These are phyloP conservation scores for Poteriospumella lacustris DNA, from an alignment of 108 stramenopile genomes.

Conservation along the genomic window DNA sequence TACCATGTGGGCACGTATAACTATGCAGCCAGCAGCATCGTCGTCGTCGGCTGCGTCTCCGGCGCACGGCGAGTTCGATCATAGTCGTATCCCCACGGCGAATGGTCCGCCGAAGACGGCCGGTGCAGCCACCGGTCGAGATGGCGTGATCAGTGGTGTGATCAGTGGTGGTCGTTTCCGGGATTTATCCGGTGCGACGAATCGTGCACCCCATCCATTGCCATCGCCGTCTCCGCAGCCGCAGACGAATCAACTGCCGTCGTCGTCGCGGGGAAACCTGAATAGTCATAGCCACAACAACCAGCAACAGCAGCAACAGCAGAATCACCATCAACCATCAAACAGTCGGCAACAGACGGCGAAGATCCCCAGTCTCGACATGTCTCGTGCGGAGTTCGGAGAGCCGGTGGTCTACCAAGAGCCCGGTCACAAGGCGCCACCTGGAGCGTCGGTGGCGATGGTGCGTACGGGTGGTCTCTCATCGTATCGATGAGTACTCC, in stretches of 20 bases:
- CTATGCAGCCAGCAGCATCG: background rate
- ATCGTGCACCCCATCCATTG: too few species aligned
- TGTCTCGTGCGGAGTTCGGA: background rate
- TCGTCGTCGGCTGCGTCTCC: background rate
- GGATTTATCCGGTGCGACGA: background rate
- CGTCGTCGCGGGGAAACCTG: background rate
- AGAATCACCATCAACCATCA: background rate
- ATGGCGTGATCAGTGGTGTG: background rate
- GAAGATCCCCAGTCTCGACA: background rate
- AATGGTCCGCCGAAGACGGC: background rate
- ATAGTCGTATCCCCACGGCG: background rate
- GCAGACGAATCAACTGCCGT: too few species aligned
- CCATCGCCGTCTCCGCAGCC: too few species aligned
- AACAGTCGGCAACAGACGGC: background rate
- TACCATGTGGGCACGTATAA: constrained; percentile 6
- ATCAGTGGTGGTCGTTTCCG: background rate
- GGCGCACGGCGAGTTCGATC: background rate
- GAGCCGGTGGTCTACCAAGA: background rate
- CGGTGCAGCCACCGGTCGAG: background rate
- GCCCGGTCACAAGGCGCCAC: background rate
- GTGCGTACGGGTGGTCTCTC: constrained; percentile 5
- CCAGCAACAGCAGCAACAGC: background rate
- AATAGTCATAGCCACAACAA: background rate
- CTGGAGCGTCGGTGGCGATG: background rate
- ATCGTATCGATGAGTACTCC: background rate